Evolutionary conservation across 176 grass and related monocot species (phyloP).

Genomic region (Ampelocalamus luodianensis): DNA sequence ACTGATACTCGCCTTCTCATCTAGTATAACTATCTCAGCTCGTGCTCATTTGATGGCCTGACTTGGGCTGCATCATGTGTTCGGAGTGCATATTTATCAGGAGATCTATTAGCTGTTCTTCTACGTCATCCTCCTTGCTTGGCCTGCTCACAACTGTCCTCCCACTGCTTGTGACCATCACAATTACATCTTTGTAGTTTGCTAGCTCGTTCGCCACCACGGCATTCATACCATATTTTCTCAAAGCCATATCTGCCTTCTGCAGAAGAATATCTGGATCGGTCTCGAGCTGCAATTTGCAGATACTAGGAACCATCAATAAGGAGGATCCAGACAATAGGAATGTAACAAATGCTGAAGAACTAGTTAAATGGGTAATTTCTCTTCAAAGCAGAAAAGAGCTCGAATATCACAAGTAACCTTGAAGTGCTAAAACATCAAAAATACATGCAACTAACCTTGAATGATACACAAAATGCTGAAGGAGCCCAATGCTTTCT

Average conservation of each 20-base stretch:
- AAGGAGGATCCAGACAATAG: not conserved
- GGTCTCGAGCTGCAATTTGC: constrained; percentile 70
- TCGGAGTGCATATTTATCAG: constrained; percentile 50
- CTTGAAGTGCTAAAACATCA: not conserved
- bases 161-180: constrained; percentile 50
- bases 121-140: constrained; percentile 53
- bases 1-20: not conserved
- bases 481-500: constrained; percentile 71
- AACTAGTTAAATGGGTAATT: not conserved
- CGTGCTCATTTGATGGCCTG: not conserved
- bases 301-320: not conserved
- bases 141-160: constrained; percentile 47
- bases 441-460: constrained; percentile 49
- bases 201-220: constrained; percentile 67
- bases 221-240: constrained; percentile 78
- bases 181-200: constrained; percentile 63
- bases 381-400: not conserved
- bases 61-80: constrained; percentile 5
- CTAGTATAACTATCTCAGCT: not conserved
- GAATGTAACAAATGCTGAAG: not conserved
- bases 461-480: constrained; percentile 94
- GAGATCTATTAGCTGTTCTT: constrained; percentile 44
- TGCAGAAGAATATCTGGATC: constrained; percentile 75
- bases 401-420: not conserved
- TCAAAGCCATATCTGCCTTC: constrained; percentile 69